Conservation (phyloP, 306 rosid genomes). For the Cucurbita pepo region DNA sequence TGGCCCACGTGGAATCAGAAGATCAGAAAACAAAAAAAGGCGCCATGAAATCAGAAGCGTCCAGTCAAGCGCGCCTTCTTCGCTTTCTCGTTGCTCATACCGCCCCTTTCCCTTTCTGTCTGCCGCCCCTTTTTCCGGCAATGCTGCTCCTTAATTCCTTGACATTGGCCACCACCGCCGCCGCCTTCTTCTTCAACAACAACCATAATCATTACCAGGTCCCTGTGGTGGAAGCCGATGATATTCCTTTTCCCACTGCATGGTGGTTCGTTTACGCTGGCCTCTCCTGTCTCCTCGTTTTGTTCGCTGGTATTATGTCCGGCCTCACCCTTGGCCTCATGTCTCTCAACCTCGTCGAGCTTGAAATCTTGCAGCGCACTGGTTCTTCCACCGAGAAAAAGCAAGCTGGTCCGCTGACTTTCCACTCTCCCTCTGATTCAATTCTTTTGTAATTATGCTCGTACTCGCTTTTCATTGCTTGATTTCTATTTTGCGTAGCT, state of each 20-base stretch:
- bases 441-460: background rate
- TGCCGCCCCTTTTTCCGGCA: background rate
- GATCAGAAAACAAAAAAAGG: no score
- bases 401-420: slow-evolving; percentile 47
- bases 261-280: slow-evolving; percentile 71
- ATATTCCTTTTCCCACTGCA: slow-evolving; percentile 34
- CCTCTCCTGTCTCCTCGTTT: slow-evolving; percentile 37
- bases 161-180: background rate
- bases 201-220: background rate
- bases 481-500: slow-evolving; percentile 18
- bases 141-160: background rate
- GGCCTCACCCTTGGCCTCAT: slow-evolving; percentile 78
- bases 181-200: background rate
- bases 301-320: slow-evolving; percentile 90
- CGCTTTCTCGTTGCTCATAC: background rate
- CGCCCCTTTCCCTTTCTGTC: background rate
- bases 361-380: slow-evolving; percentile 66
- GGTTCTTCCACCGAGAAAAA: slow-evolving; percentile 50
- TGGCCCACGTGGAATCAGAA: no score
- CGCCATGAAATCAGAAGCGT: background rate
- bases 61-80: no score
- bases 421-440: no score
- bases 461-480: background rate
- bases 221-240: slow-evolving; percentile 34
- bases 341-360: slow-evolving; percentile 67